These are phyloP conservation scores for Coprinellus micaceus DNA, from an alignment of 768 basidiomycete genomes.

Conservation along the genomic window DNA sequence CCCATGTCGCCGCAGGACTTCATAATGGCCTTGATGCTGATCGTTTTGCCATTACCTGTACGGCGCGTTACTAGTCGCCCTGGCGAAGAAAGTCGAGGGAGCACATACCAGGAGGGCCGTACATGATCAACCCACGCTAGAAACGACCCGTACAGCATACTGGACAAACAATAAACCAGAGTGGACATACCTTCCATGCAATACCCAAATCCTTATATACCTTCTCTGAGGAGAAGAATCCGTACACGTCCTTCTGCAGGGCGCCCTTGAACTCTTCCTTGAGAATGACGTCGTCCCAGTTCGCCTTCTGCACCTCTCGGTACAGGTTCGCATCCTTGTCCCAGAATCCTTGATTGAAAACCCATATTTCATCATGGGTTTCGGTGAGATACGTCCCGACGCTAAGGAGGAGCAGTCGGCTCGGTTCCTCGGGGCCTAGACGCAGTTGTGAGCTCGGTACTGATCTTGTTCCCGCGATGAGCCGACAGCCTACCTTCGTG, in stretches of 20 bases:
- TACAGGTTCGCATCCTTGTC: constrained; percentile 58
- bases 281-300: constrained; percentile 75
- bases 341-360: constrained; percentile 74
- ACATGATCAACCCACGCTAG: constrained; percentile 78
- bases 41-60: constrained; percentile 79
- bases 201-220: constrained; percentile 73
- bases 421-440: constrained; percentile 42
- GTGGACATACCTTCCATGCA: constrained; percentile 73
- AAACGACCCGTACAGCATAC: background rate
- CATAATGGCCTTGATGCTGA: constrained; percentile 81
- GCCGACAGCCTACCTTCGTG: constrained; percentile 45
- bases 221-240: constrained; percentile 74
- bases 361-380: constrained; percentile 70
- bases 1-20: constrained; percentile 61
- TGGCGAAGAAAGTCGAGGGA: background rate
- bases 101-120: constrained; percentile 68
- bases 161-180: background rate
- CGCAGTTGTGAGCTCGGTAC: too few species aligned
- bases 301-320: constrained; percentile 56
- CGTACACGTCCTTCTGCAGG: constrained; percentile 70
- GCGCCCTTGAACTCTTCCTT: constrained; percentile 63
- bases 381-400: constrained; percentile 50
- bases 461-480: too few species aligned
- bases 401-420: constrained; percentile 49
- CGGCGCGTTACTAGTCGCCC: background rate